These are phyloP conservation scores for Colletotrichum falcatum DNA, from an alignment of 2,329 filamentous ascomycete genomes.

Conservation along the genomic window DNA sequence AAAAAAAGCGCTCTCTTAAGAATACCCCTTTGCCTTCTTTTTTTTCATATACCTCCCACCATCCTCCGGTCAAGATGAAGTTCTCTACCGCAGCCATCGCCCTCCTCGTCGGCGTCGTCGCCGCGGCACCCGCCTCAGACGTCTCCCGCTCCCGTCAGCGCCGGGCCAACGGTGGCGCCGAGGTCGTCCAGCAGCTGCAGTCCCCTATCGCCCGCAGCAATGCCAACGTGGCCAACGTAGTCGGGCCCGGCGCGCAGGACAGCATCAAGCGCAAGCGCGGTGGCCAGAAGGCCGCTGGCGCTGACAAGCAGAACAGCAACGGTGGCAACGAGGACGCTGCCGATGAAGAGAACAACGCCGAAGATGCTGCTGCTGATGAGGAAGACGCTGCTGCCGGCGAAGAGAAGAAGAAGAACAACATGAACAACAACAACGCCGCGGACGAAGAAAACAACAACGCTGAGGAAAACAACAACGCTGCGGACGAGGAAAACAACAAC, in stretches of 20 bases:
- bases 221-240: constrained; percentile 35
- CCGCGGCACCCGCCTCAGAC: constrained; percentile 18
- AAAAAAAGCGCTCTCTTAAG: neutral
- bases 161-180: constrained; percentile 21
- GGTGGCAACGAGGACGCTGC: neutral
- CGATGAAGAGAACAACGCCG: neutral
- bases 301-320: neutral
- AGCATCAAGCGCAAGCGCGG: constrained; percentile 12
- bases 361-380: neutral
- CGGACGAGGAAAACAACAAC: neutral
- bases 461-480: neutral
- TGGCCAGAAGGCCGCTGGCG: constrained; percentile 14
- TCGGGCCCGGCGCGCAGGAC: constrained; percentile 29
- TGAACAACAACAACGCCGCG: no score
- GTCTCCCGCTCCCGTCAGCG: constrained; percentile 15
- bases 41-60: neutral
- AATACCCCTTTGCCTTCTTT: neutral
- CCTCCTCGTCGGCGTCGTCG: constrained; percentile 30
- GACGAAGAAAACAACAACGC: no score
- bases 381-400: neutral
- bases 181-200: constrained; percentile 26
- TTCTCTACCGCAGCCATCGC: constrained; percentile 28
- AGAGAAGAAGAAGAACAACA: no score
- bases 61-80: constrained; percentile 22
- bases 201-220: constrained; percentile 20